Base-by-base conservation (phyloP, 1,139 yeast species). In the Kurtzmaniella quercitrusa region DNA sequence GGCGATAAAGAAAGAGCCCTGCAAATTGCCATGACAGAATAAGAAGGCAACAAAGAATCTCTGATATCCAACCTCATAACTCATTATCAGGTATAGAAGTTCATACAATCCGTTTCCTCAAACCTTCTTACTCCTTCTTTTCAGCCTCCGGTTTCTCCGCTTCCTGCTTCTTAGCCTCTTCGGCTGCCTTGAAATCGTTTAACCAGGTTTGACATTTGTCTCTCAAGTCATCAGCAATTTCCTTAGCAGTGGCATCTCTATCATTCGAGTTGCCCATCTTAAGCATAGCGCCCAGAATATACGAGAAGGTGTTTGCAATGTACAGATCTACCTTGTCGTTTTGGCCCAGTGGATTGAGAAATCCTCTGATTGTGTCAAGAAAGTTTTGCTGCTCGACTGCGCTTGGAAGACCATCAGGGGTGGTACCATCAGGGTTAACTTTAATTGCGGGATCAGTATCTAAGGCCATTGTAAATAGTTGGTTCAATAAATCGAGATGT, bases 221-320 rank as follows among this genome's bases (percentile, higher is more conserved):
- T 23, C 57, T 57, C 47, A 70, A 58, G 48, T 70, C 76, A 6
- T 65, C 57, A 3, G 74, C 72, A 28, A 71, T 65, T 38, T 67
- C 73, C 38, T 64, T 52, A 5, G 73, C 64, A 0, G 74, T 59
- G 20, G 57, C 59, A 19, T 70, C 68, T 38, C 55, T 61, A 45
- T 70, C 66, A 16, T 55, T 53, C 8, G 68, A 49, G 1, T 56
- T 53, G 19, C 61, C 51, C 68, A 71, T 63, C 44, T 64, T 64
- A 39, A 57, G 42, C 45, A 64, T 50, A 11, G 60, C 60, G 2
- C 50, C 48, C 47, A 54, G 57, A 22, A 71, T 53, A 47, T 69
- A 70, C 32, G 53, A 49, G 45, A 63, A 58, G 3, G 70, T 54
- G 34, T 52, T 53, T 39, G 60, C 56, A 41, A 71, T 59, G 47